A percentile compares a stretch with the other conserved stretches of the same genome.
Evolutionary conservation across 208 protist species (phyloP).

Genomic region (Tritrichomonas foetus): DNA sequence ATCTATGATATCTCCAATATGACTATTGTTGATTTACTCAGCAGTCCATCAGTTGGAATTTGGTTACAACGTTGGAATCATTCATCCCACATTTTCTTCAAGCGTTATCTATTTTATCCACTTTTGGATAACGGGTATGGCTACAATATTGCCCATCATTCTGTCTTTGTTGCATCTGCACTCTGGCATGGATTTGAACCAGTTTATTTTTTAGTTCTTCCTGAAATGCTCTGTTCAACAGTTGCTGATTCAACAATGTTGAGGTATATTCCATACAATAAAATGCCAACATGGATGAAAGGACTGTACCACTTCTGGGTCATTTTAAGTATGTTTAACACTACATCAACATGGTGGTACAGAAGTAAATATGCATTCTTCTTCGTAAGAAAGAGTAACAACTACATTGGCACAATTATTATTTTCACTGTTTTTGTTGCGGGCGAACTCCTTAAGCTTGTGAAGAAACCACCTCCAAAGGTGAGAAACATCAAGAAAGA

Average conservation of each 20-base stretch:
- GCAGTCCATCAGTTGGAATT: not conserved
- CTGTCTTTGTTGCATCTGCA: not conserved
- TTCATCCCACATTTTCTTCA: not conserved
- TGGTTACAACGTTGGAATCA: conserved; percentile 25
- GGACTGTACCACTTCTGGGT: not conserved
- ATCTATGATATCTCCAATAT: not conserved
- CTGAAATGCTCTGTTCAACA: not conserved
- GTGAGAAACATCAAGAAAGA: no score
- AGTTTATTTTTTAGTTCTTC: conserved; percentile 4
- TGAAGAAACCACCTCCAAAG: no score
- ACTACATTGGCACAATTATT: not conserved
- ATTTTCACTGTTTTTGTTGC: not conserved
- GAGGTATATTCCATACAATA: not conserved
- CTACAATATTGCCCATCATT: not conserved
- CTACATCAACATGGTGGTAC: conserved; percentile 20
- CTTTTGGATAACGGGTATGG: not conserved
- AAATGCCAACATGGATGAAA: not conserved
- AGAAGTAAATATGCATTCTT: not conserved
- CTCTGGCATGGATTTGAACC: conserved; percentile 13
- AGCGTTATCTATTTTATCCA: conserved; percentile 17
- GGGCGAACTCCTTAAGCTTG: no score
- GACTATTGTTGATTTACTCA: not conserved
- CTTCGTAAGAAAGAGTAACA: not conserved
- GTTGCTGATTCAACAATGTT: not conserved
- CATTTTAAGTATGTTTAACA: not conserved